Evolutionary conservation across 805 yeast genomes (phyloP), one percentile per base, ranked within the genome.

Genomic region (Saccharomycopsis selenospora): DNA sequence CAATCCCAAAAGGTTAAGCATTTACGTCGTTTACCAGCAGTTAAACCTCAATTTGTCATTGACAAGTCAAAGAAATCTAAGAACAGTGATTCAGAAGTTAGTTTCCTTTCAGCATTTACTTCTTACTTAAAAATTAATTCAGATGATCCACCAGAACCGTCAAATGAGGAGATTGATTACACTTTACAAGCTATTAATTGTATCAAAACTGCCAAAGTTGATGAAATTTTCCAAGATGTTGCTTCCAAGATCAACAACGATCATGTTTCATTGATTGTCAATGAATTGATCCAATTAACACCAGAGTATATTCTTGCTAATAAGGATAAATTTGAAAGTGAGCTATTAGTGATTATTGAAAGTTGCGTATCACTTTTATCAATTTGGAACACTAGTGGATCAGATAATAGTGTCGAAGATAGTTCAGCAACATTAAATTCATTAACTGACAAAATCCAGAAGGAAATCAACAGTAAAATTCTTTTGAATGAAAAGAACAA

Each of bases 61-160:
- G 54, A 53, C 25, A 44, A 42, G 18, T 36, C 47, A 5, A 79
- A 77, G 30, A 75, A 82, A 57, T 67, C 76, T 1, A 79, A 79
- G 43, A 80, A 83, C 1, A 75, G 79, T 3, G 46, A 26, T 30
- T 85, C 80, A 57, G 95, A 82, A 28, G 72, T 72, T 8, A 88
- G 98, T 2, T 61, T 93, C n/a, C 76, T 93, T 48, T 85, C 95
- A 0, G 85, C 98, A 0, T 82, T 93, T 57, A 89, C 97, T 1
- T 87, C 96, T 0, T 91, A 89, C 59, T 75, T 93, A 64, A 86
- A 93, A 54, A 93, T 97, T 17, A 77, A 82, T 50, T 71, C 83
- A 1, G 97, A 89, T 58, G 95, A 87, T 47, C 80, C 85, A 3
- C 82, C 84, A 0, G 98, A 91, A 63, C 99, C 99, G 10, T 77